Base-by-base conservation (phyloP, 2,329 filamentous ascomycete species). In the Diaporthe nobilis region DNA sequence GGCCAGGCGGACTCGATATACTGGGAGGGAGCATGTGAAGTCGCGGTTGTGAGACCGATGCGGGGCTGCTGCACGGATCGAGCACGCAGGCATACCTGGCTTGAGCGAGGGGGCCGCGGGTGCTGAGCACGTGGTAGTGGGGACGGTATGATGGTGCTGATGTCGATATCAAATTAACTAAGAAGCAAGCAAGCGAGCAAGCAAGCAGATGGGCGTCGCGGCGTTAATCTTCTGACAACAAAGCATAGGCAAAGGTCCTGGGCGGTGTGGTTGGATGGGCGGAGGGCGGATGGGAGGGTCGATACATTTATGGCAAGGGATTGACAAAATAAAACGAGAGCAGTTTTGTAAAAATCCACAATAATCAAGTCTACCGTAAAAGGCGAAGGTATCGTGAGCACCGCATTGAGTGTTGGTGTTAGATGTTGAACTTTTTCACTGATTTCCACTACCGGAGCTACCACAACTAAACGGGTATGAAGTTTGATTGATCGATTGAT, bases 151-250 rank as follows among this genome's bases (percentile, higher is more conserved):
- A 15, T 31, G 71, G 47, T 63, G 71, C 34, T 73, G 60, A 51
- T 68, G 74, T 55, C 34, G 68, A 72, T 72, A 76, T 74, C 67
- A 63, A 57, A 49, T 60, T 76, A 44, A 68, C 47, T 71, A 53
- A 72, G 51, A 53, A 71, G 70, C 72, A 75, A 72, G 61, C 67
- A 68, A 70, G 65, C 65, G 49, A 70, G 65, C 65, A 55, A 65
- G 65, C 61, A 71, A 67, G 42, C 65, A 51, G 55, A 75, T 22
- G 73, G 76, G 76, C 76, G 76, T 77, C 76, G 70, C 55, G 76
- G 76, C 76, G 76, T 77, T 77, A 49, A 34, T 44, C 53, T 37
- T 53, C 51, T 65, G 37, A 61, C 44, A 63, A 44, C 61, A 55
- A 74, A 72, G 75, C 72, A 76, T 75, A 68, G 49, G 58, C 58